Conservation (phyloP, 164 flowering plant genomes). For the Nymphaea thermarum region DNA sequence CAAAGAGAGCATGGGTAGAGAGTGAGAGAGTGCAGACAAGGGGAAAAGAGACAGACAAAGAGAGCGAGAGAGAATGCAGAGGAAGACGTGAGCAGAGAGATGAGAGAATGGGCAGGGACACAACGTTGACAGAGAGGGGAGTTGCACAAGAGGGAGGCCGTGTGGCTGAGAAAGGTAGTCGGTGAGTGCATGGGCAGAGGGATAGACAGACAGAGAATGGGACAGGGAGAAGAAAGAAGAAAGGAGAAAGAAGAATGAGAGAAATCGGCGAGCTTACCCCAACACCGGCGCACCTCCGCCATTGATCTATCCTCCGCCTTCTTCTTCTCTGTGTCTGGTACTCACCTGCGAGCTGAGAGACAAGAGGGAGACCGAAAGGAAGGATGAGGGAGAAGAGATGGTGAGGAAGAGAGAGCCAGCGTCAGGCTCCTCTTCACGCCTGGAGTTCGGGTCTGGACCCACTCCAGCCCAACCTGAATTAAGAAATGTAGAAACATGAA, state of each 20-base stretch:
- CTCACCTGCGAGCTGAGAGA: neutral
- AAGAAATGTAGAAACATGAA: too few relatives aligned
- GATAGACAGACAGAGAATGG: too few relatives aligned
- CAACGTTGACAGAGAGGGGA: neutral
- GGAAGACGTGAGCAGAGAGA: neutral
- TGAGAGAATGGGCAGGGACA: neutral
- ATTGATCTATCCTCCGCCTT: neutral
- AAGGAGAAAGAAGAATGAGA: too few relatives aligned
- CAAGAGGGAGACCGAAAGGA: neutral
- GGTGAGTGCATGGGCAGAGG: too few relatives aligned
- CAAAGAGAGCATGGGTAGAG: too few relatives aligned
- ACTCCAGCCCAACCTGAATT: too few relatives aligned
- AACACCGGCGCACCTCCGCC: too few relatives aligned
- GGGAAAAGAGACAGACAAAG: neutral
- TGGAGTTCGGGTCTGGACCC: too few relatives aligned
- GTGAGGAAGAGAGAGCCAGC: neutral
- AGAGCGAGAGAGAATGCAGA: neutral
- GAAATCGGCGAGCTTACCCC: neutral
- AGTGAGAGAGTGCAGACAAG: neutral
- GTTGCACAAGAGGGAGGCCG: neutral
- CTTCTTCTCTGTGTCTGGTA: neutral
- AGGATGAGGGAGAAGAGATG: neutral
- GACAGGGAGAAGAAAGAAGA: too few relatives aligned
- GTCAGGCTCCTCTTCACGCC: neutral
- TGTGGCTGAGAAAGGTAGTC: too few relatives aligned